These are phyloP conservation scores for Ophiostoma sp. DNA, from an alignment of 2,329 filamentous ascomycete species.

Conservation along the genomic window DNA sequence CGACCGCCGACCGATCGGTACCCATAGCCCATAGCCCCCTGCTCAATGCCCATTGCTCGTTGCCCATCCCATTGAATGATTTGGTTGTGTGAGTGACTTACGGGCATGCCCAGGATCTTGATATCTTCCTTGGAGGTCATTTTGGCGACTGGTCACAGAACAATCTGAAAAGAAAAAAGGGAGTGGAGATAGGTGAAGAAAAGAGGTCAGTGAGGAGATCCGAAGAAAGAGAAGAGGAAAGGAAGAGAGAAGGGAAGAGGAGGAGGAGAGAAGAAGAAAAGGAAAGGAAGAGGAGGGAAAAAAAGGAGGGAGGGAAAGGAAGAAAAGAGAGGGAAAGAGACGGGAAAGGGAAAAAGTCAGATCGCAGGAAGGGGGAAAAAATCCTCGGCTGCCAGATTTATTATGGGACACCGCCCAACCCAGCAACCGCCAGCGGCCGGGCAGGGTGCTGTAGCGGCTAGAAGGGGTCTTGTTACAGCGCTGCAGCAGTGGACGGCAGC, in stretches of 20 bases:
- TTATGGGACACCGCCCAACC: slow-evolving; percentile 22
- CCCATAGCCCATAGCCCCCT: background rate
- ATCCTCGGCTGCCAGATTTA: slow-evolving; percentile 31
- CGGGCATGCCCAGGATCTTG: slow-evolving; percentile 62
- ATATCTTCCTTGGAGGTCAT: slow-evolving; percentile 52
- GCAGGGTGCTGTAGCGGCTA: background rate
- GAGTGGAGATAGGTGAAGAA: slow-evolving; percentile 33
- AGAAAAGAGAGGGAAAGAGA: slow-evolving; percentile 14
- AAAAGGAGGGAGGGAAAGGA: slow-evolving; percentile 4
- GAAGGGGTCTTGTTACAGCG: background rate
- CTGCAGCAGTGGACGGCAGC: background rate
- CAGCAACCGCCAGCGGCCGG: slow-evolving; percentile 9
- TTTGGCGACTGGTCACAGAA: slow-evolving; percentile 44
- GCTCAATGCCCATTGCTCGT: background rate
- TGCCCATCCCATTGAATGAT: background rate
- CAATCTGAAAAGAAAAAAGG: slow-evolving; percentile 33
- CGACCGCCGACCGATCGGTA: too few relatives aligned
- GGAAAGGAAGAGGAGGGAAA: slow-evolving; percentile 8
- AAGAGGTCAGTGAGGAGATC: slow-evolving; percentile 31
- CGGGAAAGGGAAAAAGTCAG: slow-evolving; percentile 32
- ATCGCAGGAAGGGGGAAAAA: slow-evolving; percentile 32
- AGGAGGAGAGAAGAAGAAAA: slow-evolving; percentile 14
- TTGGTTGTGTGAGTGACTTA: slow-evolving; percentile 40
- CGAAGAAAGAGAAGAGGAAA: slow-evolving; percentile 30
- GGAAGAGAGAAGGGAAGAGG: slow-evolving; percentile 27